Evolutionary conservation across 352 stramenopile genomes (phyloP).

Genomic region (Globisporangium nodosum): DNA sequence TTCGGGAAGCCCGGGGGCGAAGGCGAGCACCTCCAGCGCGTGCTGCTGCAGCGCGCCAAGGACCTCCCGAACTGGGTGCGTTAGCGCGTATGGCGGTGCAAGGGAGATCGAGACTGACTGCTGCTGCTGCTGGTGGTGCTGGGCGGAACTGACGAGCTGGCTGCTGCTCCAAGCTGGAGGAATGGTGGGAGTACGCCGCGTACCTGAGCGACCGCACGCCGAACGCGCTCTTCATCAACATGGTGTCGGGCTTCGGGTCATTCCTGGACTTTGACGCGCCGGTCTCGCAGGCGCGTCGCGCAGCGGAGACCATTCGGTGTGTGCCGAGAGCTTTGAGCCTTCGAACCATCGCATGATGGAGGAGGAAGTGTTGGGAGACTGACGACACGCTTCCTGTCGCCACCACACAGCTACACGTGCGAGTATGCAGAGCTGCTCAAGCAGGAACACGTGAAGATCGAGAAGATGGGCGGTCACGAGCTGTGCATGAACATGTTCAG

Average conservation of each 20-base stretch:
- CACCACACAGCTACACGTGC: slow-evolving; percentile 42
- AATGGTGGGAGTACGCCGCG: slow-evolving; percentile 93
- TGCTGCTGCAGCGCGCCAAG: slow-evolving; percentile 39
- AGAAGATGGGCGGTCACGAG: slow-evolving; percentile 84
- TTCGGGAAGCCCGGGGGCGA: slow-evolving; percentile 42
- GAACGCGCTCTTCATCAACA: slow-evolving; percentile 92
- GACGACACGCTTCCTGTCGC: slow-evolving; percentile 25
- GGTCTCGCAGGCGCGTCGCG: slow-evolving; percentile 45
- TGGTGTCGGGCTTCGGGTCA: slow-evolving; percentile 95
- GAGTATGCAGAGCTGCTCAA: slow-evolving; percentile 88
- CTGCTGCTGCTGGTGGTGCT: not conserved
- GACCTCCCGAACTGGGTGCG: slow-evolving; percentile 52
- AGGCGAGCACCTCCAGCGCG: slow-evolving; percentile 40
- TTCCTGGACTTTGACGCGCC: slow-evolving; percentile 80
- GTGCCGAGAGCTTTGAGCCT: slow-evolving; percentile 1
- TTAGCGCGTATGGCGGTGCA: not conserved
- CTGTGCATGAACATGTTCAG: slow-evolving; percentile 90
- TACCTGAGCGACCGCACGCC: slow-evolving; percentile 67
- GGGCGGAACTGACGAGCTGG: no score
- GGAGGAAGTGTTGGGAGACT: not conserved
- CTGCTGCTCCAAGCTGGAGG: slow-evolving; percentile 35
- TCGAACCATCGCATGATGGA: slow-evolving; percentile 7
- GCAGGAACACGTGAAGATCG: slow-evolving; percentile 67
- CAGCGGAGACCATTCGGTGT: slow-evolving; percentile 50
- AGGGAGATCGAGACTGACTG: not conserved